These are phyloP conservation scores for Russula olivacea DNA, from an alignment of 768 basidiomycete species.

Conservation along the genomic window DNA sequence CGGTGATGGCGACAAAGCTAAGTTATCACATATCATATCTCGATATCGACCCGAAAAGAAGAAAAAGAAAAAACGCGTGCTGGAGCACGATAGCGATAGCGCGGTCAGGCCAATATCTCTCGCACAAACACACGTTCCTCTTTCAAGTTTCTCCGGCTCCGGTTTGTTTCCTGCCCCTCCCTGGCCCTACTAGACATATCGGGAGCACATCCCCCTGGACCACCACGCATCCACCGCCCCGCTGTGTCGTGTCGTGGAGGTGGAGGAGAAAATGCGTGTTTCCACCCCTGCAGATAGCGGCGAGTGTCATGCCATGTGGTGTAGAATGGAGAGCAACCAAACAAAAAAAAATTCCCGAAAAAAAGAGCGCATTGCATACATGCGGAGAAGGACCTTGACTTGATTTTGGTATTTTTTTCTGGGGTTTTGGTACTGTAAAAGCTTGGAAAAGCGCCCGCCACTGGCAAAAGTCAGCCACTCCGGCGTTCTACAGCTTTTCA, in stretches of 20 bases:
- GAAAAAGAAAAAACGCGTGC: not conserved
- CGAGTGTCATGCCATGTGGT: not conserved
- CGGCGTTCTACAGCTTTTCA: not conserved
- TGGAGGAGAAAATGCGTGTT: not conserved
- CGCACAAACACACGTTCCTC: not conserved
- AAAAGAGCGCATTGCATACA: not conserved
- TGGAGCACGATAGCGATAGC: not conserved
- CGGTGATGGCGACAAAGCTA: slow-evolving; percentile 6
- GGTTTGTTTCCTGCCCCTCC: not conserved
- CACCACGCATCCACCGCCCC: slow-evolving; percentile 17
- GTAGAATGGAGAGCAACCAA: not conserved
- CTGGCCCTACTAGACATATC: slow-evolving; percentile 1
- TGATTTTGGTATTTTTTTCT: not conserved
- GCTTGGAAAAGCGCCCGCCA: not conserved
- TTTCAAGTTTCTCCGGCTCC: not conserved
- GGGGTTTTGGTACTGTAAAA: not conserved
- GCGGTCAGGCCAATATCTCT: no score
- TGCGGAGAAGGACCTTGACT: not conserved
- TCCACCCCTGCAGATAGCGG: not conserved
- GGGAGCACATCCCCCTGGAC: not conserved
- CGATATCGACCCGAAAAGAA: not conserved
- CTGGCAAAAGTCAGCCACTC: not conserved
- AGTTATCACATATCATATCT: not conserved
- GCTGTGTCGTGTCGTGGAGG: slow-evolving; percentile 12
- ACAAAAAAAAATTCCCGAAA: not conserved